Base-by-base conservation (phyloP, 73 alveolate species). In the Breviolum minutum region DNA sequence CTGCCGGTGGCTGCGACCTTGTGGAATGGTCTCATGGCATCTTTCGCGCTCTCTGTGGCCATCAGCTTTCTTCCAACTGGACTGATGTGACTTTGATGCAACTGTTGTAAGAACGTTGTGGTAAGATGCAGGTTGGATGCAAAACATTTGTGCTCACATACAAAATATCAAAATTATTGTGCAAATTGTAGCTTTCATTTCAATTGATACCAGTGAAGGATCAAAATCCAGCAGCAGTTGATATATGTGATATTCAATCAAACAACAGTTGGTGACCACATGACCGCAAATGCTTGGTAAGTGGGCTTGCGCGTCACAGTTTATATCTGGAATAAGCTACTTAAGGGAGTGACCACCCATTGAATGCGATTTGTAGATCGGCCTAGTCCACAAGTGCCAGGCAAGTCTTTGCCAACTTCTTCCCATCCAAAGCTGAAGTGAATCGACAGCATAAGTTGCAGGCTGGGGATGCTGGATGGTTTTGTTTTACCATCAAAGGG, bases 21-120 rank as follows among this genome's bases (percentile, higher is more conserved):
- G 86, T 94, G 99, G 99, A 66, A 94, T 63, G 99, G 99, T 32
- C 32, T 94, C 29, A 81, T 81, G 94, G 99, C 99, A 62, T 94
- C 99, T 54, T 80, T 94, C 32, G 99, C 94, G 2, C 66, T 94
- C 74, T 30, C 94, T 24, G 82, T 94, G 70, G 99, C 94, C 64
- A 63, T 94, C 85, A 81, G 99, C 73, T 62, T 94, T 40, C 94
- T 94, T n/a, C 99, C 99, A 14, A 63, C 86, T 14, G 14, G 63
- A 8, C 85, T 94, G 73, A 62, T 94, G 86, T 17, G 26, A 20
- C 64, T 60, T 30, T 26, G 40, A 22, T 73, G 54, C 40, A 26
- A 9, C 54, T 71, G 19, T 32, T 10, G 89, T n/a, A 30, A 10
- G 13, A 26, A 2, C 73, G 48, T 26, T 48, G 69, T 83, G 70